Evolutionary conservation across 2,329 filamentous ascomycete genomes (phyloP).

Genomic region (Aspergillus chevalieri): DNA sequence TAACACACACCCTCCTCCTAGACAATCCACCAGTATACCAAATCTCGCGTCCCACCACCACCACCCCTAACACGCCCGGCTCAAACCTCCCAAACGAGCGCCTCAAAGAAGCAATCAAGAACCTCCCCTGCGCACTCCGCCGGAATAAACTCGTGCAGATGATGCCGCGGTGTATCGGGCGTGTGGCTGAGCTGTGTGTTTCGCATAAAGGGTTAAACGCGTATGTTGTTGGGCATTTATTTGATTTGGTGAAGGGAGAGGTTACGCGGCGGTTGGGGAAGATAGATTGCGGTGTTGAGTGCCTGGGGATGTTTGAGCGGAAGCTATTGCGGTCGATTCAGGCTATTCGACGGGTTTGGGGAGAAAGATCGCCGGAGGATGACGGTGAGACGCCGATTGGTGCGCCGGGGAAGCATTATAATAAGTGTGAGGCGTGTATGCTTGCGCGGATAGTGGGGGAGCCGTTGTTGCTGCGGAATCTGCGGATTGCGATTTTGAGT

Average conservation of each 20-base stretch:
- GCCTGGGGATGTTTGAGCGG: constrained; percentile 7
- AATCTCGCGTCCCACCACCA: background rate
- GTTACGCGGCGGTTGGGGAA: constrained; percentile 17
- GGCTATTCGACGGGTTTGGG: constrained; percentile 29
- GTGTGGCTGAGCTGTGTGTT: constrained; percentile 15
- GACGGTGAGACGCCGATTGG: background rate
- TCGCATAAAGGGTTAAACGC: constrained; percentile 19
- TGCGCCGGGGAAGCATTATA: constrained; percentile 23
- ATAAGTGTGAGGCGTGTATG: constrained; percentile 35
- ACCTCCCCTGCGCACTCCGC: constrained; percentile 7
- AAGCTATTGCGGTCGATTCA: constrained; percentile 16
- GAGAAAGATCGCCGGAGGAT: constrained; percentile 4
- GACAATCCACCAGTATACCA: constrained; percentile 5
- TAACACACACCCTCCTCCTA: constrained; percentile 19
- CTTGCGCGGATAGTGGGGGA: constrained; percentile 25
- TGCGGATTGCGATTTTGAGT: constrained; percentile 25
- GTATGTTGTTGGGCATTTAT: constrained; percentile 15
- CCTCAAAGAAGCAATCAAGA: constrained; percentile 6
- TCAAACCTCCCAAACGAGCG: background rate
- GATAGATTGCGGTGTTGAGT: constrained; percentile 13
- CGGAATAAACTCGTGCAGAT: constrained; percentile 10
- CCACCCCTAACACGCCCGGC: background rate
- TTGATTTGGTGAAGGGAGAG: constrained; percentile 17
- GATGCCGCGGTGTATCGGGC: constrained; percentile 12
- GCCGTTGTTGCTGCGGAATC: constrained; percentile 19